phyloP scores from a whole-genome alignment of 2,329 filamentous ascomycete species.

The Aspergillus felis region DNA sequence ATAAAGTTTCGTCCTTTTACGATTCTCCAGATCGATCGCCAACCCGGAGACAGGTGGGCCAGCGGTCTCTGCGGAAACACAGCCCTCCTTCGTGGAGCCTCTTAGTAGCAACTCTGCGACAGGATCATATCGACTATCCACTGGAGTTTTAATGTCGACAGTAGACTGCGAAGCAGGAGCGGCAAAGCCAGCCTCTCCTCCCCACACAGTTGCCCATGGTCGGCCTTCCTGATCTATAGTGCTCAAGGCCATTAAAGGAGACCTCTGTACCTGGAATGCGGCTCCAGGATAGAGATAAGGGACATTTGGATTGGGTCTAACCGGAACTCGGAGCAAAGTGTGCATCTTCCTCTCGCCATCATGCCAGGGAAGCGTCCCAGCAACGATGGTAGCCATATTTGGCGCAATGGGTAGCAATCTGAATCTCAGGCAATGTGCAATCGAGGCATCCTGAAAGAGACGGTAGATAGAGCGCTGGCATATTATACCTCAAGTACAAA shows the following conservation, averaged over 20 bases:
- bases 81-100: constrained; percentile 35
- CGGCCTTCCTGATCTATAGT: constrained; percentile 61
- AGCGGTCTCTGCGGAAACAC: constrained; percentile 31
- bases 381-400: constrained; percentile 22
- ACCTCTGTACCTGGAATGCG: constrained; percentile 56
- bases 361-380: constrained; percentile 49
- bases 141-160: constrained; percentile 59
- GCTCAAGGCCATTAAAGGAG: constrained; percentile 69
- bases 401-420: background rate
- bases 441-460: too few species aligned
- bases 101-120: constrained; percentile 62
- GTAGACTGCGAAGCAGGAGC: constrained; percentile 59
- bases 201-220: constrained; percentile 76
- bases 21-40: constrained; percentile 60
- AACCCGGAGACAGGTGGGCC: constrained; percentile 58
- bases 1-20: constrained; percentile 70
- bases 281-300: constrained; percentile 60
- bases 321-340: constrained; percentile 55
- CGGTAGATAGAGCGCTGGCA: too few species aligned
- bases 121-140: constrained; percentile 64
- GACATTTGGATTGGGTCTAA: constrained; percentile 62
- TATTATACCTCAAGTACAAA: background rate
- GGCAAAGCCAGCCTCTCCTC: constrained; percentile 67
- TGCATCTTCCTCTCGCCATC: constrained; percentile 66
- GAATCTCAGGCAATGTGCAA: too few species aligned